Evolutionary conservation across 768 basidiomycete species (phyloP), one percentile per base, ranked within the genome.

Genomic region (Chlorophyllum brunneum): DNA sequence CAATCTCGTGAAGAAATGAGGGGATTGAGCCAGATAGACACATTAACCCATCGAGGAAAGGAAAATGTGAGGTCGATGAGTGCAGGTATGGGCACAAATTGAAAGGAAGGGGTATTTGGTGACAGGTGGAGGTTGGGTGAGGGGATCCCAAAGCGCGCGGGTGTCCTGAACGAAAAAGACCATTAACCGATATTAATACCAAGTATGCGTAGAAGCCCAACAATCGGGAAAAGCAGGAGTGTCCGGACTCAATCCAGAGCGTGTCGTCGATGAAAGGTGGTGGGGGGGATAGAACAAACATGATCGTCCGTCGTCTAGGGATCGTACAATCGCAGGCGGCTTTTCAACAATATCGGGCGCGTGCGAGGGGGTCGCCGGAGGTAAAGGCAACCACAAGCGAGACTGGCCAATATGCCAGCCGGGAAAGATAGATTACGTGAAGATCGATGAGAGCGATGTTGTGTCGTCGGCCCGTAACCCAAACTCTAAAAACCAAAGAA

Each of bases 161-260:
- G 51, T 52, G 51, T 52, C 51, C 51, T 44, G 42, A 44, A 38
- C 41, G 51, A 27, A 51, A 30, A 42, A 29, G 16, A 43, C 51
- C 51, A 52, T 52, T 44, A 52, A 44, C 51, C 51, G 42, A 26
- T 23, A 52, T 36, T 45, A 52, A 36, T 36, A 52, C 51, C 51
- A 38, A 34, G 42, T 36, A 44, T 22, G 41, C 31, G 18, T 44
- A 52, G 23, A 45, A 43, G 51, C 49, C 51, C 41, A 44, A 52
- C n/a, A 52, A 44, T 52, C 34, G 26, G n/a, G 37, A 44, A 52
- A 52, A 36, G 31, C 31, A 36, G 31, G 51, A 52, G 42, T 27
- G 36, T 52, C 51, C 42, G 42, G 51, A 52, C 44, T 52, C 42
- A 29, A 52, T 52, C 51, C 42, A 52, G 42, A 44, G 34, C 33